Conservation (phyloP, 257 asterid species). For the Prunella vulgaris region DNA sequence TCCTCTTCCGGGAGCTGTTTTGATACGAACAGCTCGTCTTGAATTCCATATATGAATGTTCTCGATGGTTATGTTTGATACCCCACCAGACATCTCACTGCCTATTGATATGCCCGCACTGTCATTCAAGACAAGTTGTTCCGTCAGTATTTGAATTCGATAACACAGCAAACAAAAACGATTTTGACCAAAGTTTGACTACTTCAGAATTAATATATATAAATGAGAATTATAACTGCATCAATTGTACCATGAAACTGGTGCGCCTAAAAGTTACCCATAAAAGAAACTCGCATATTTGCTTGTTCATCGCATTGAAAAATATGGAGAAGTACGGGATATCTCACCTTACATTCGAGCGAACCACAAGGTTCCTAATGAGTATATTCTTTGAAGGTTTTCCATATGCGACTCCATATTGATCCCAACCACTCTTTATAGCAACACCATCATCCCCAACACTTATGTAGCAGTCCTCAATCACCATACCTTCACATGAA, state of each 20-base stretch:
- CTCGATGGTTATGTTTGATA: slow-evolving; percentile 78
- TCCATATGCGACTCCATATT: slow-evolving; percentile 73
- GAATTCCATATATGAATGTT: slow-evolving; percentile 77
- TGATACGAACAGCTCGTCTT: slow-evolving; percentile 89
- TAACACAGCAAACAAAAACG: too few relatives aligned
- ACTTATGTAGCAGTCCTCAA: slow-evolving; percentile 93
- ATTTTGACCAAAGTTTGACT: not conserved
- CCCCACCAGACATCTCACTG: slow-evolving; percentile 98
- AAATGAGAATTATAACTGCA: too few relatives aligned
- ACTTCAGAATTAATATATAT: too few relatives aligned
- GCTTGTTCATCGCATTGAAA: not conserved
- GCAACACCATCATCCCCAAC: slow-evolving; percentile 97
- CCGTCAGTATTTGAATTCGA: not conserved
- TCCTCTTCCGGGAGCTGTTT: slow-evolving; percentile 93
- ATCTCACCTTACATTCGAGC: slow-evolving; percentile 89
- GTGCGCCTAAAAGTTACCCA: too few relatives aligned
- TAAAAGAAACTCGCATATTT: not conserved
- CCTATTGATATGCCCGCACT: slow-evolving; percentile 98
- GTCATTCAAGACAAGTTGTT: slow-evolving; percentile 20
- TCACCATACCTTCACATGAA: slow-evolving; percentile 89
- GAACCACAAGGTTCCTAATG: slow-evolving; percentile 75
- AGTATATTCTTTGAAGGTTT: slow-evolving; percentile 76
- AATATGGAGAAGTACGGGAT: not conserved
- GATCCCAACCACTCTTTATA: slow-evolving; percentile 99
- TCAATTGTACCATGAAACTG: too few relatives aligned